phyloP scores from a whole-genome alignment of 2,329 filamentous ascomycete species.

The Pochonia chlamydosporia region DNA sequence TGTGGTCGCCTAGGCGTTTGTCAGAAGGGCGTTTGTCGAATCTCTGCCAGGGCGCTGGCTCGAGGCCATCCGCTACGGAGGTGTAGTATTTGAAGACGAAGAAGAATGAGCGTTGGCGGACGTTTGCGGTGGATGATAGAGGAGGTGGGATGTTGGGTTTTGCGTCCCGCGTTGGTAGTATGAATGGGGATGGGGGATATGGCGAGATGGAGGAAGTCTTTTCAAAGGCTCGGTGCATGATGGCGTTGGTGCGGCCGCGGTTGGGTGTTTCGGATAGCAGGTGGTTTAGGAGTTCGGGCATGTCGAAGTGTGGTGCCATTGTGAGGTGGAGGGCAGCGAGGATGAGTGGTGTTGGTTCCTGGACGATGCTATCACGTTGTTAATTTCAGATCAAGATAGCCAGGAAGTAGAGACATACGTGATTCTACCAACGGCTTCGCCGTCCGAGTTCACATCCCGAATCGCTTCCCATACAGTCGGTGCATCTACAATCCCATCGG shows the following conservation, averaged over 20 bases:
- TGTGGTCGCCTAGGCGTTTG: slow-evolving; percentile 38
- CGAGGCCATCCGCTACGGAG: slow-evolving; percentile 47
- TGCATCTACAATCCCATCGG: slow-evolving; percentile 29
- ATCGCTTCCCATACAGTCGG: slow-evolving; percentile 36
- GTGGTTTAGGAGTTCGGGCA: slow-evolving; percentile 53
- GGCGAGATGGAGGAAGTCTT: slow-evolving; percentile 12
- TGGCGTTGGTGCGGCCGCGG: slow-evolving; percentile 37
- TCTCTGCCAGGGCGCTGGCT: slow-evolving; percentile 55
- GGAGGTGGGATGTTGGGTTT: slow-evolving; percentile 1
- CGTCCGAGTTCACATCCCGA: slow-evolving; percentile 27
- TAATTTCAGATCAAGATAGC: slow-evolving; percentile 2
- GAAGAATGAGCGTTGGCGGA: slow-evolving; percentile 51
- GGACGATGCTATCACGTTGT: slow-evolving; percentile 40
- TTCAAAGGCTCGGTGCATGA: slow-evolving; percentile 45
- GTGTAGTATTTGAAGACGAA: slow-evolving; percentile 64
- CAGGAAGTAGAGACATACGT: slow-evolving; percentile 32
- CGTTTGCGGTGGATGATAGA: slow-evolving; percentile 20
- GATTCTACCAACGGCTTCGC: slow-evolving; percentile 48
- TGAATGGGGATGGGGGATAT: slow-evolving; percentile 13
- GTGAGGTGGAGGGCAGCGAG: slow-evolving; percentile 55
- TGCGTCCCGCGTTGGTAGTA: slow-evolving; percentile 4
- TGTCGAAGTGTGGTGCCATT: slow-evolving; percentile 52
- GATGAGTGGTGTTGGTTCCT: slow-evolving; percentile 55
- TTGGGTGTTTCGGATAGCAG: slow-evolving; percentile 43
- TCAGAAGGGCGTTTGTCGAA: slow-evolving; percentile 41